Evolutionary conservation across 129 eudicot genomes (phyloP).

Genomic region (Sambucus nigra): DNA sequence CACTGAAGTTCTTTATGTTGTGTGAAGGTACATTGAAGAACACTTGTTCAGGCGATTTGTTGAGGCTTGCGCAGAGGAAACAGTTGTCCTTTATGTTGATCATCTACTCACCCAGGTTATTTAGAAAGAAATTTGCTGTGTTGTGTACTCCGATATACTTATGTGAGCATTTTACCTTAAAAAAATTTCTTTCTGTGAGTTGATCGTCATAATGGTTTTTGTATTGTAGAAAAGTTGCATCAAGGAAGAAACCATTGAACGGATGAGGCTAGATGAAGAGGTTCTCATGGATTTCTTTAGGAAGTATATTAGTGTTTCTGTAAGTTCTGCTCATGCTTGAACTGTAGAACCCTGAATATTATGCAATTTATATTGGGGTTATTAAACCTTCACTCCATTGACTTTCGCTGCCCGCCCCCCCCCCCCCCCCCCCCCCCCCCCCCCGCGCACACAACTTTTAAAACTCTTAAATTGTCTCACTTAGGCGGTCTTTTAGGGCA

Average conservation of each 20-base stretch:
- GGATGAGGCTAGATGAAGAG: constrained; percentile 97
- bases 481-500: no score
- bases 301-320: constrained; percentile 75
- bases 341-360: not conserved
- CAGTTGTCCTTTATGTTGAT: constrained; percentile 81
- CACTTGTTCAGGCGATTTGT: constrained; percentile 85
- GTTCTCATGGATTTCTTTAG: constrained; percentile 92
- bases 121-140: not conserved
- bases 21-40: constrained; percentile 86
- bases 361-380: no score
- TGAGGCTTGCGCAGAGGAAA: constrained; percentile 90
- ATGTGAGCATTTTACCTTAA: not conserved
- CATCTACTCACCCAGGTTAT: constrained; percentile 76
- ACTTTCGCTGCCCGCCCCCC: no score
- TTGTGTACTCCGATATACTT: not conserved
- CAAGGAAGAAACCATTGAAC: constrained; percentile 94
- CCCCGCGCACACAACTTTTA: no score
- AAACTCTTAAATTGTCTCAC: no score
- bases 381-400: no score
- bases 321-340: constrained; percentile 32
- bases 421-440: no score
- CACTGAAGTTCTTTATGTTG: not conserved
- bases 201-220: constrained; percentile 2
- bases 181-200: not conserved
- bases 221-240: constrained; percentile 74